Evolutionary conservation across 495 filamentous ascomycete species (phyloP), one percentile per base, ranked within the genome.

Genomic region (Neurospora sp.): DNA sequence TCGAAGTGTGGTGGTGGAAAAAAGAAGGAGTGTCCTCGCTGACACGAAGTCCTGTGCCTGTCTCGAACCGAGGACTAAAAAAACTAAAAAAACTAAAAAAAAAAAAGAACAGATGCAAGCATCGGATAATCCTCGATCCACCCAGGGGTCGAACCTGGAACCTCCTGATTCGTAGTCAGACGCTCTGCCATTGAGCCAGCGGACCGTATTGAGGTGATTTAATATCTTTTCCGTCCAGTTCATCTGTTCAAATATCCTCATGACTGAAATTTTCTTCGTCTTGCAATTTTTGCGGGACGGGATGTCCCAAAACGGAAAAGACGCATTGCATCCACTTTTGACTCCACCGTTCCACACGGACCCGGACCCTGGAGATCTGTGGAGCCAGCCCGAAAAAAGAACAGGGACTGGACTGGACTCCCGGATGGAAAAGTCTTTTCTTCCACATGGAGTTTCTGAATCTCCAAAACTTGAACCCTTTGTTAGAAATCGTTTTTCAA

Each of bases 121-220:
- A 53, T 0, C 46, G 0, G 5, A 20, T 27, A 53, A 53, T 53
- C 46, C n/a, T 53, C 46, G 53, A 61, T 61, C 53, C 53, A 61
- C 53, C 22, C 10, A 61, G 53, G 53, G 53, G 53, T 61, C 53
- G 53, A 61, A 61, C 53, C 53, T 61, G 53, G 53, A 61, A 61
- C 53, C 53, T 35, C 53, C 53, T 61, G 53, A 61, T 61, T 61
- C 53, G 53, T 61, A 61, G 53, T 61, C 53, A 61, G 53, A 61
- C 53, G 53, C 53, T 61, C 53, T 61, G 53, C 53, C 53, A 61
- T 61, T 61, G 53, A 61, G 53, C 53, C 53, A 61, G 53, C 53
- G 53, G 53, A 61, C 53, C 46, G 18, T 46, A 5, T 14, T 53
- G 42, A 46, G n/a, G 1, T 16, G 14, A n/a, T 44, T 9, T 44